These are phyloP conservation scores for Halenospora varia DNA, from an alignment of 495 filamentous ascomycete species.

Conservation along the genomic window DNA sequence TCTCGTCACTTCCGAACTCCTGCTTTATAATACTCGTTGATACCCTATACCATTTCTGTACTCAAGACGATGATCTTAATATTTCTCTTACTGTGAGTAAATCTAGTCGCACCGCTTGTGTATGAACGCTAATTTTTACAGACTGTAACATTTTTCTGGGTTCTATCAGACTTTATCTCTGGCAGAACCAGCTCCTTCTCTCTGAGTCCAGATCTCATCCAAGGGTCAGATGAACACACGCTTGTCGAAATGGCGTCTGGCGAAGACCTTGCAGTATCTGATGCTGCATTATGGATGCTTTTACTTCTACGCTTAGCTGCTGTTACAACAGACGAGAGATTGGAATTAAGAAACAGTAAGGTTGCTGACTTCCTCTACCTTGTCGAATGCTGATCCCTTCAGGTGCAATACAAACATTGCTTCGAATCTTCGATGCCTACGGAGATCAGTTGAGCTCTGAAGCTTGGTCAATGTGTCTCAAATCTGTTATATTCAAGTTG, in stretches of 20 bases:
- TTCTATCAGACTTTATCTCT: slow-evolving; percentile 81
- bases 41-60: slow-evolving; percentile 81
- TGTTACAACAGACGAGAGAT: slow-evolving; percentile 69
- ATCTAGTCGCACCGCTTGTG: neutral
- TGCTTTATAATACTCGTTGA: slow-evolving; percentile 83
- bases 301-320: slow-evolving; percentile 74
- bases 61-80: slow-evolving; percentile 87
- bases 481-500: slow-evolving; percentile 73
- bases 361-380: too few relatives aligned
- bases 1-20: slow-evolving; percentile 69
- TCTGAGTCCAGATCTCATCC: slow-evolving; percentile 39
- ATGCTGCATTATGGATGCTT: slow-evolving; percentile 76
- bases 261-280: slow-evolving; percentile 44
- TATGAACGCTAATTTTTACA: slow-evolving; percentile 30
- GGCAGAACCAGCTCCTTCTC: slow-evolving; percentile 38
- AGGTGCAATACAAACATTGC: slow-evolving; percentile 76
- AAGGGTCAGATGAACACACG: slow-evolving; percentile 43
- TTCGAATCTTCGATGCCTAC: slow-evolving; percentile 89
- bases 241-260: slow-evolving; percentile 47
- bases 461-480: slow-evolving; percentile 81
- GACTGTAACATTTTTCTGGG: slow-evolving; percentile 94
- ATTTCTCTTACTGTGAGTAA: slow-evolving; percentile 77
- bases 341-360: slow-evolving; percentile 84
- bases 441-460: slow-evolving; percentile 73
- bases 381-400: slow-evolving; percentile 35